Base-by-base conservation (phyloP, 2,329 filamentous ascomycete genomes). In the Metarhizium humberi region DNA sequence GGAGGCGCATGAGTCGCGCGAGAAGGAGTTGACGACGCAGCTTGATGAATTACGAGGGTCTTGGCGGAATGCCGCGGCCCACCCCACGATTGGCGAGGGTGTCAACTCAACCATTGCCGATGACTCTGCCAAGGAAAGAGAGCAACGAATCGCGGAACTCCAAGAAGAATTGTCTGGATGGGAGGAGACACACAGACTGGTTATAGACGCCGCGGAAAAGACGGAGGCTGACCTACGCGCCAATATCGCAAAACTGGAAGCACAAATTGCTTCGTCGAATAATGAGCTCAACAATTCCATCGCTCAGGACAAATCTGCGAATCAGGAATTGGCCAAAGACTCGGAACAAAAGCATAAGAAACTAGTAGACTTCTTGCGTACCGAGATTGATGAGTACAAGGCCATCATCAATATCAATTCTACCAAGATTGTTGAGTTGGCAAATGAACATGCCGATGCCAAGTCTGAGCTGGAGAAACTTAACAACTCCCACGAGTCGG, bases 371-470 rank as follows among this genome's bases (percentile, higher is more conserved):
- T 76, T 76, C 48, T 72, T 96, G 46, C 87, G 88, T 59, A 78
- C 73, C 57, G 86, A 95, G 66, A 86, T 96, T 53, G 84, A 92
- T 52, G 85, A 90, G 66, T 91, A 95, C 72, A 92, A 88, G 72
- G 74, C 79, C 3, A 81, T 88, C 42, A 86, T 95, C 62, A 79
- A 80, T 59, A 78, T 75, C 60, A 89, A 92, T 63, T 76, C 84
- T 13, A 67, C 79, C 43, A 88, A 85, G 63, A 84, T 96, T 34
- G 78, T 84, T 3, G 81, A 88, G 60, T 77, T 96, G 14, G 90
- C 96, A 69, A 73, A 85, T 59, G 81, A 86, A 4, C 87, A 95
- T 66, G 70, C 79, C 36, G 78, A 79, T 30, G 81, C 87, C 52
- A 81, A 84, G 63, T 72, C 79, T 50, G 81, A 92, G 63, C 78